Percentiles rank a stretch among this genome's conserved stretches.
Conservation (phyloP, 768 basidiomycete genomes). For the Pleurotus ostreatus region DNA sequence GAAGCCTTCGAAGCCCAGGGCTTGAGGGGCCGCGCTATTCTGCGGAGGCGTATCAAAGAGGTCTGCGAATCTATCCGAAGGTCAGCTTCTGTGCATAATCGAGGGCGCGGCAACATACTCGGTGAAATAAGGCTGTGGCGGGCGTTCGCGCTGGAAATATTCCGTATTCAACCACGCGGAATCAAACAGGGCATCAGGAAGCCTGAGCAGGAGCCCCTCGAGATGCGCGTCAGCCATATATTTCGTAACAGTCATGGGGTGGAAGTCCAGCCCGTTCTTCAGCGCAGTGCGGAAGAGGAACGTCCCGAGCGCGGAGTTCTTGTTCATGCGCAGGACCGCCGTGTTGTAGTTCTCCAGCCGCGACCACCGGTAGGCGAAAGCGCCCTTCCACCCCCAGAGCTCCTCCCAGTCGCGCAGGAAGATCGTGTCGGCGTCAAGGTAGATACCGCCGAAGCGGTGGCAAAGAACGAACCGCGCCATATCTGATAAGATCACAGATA, state of each 20-base stretch:
- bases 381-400: conserved; percentile 91
- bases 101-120: conserved; percentile 42
- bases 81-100: not conserved
- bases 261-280: conserved; percentile 90
- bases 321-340: conserved; percentile 86
- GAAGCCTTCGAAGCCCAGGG: conserved; percentile 86
- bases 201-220: conserved; percentile 68
- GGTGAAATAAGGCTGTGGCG: conserved; percentile 89
- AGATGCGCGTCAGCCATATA: conserved; percentile 83
- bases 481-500: conserved; percentile 91
- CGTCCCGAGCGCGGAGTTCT: conserved; percentile 81
- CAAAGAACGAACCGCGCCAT: conserved; percentile 96
- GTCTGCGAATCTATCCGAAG: conserved; percentile 60
- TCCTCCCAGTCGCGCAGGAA: conserved; percentile 96
- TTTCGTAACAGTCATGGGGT: conserved; percentile 85
- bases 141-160: conserved; percentile 82
- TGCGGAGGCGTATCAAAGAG: conserved; percentile 75
- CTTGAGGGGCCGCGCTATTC: conserved; percentile 74
- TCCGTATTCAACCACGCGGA: conserved; percentile 94
- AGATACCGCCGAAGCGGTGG: conserved; percentile 91
- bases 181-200: conserved; percentile 92
- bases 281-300: conserved; percentile 91
- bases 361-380: conserved; percentile 96
- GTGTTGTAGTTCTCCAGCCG: conserved; percentile 90
- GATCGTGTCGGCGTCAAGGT: conserved; percentile 91